Percentiles rank a stretch among this genome's conserved stretches.
Conservation (phyloP, 2,329 filamentous ascomycete species). For the Pyrenophora graminea region DNA sequence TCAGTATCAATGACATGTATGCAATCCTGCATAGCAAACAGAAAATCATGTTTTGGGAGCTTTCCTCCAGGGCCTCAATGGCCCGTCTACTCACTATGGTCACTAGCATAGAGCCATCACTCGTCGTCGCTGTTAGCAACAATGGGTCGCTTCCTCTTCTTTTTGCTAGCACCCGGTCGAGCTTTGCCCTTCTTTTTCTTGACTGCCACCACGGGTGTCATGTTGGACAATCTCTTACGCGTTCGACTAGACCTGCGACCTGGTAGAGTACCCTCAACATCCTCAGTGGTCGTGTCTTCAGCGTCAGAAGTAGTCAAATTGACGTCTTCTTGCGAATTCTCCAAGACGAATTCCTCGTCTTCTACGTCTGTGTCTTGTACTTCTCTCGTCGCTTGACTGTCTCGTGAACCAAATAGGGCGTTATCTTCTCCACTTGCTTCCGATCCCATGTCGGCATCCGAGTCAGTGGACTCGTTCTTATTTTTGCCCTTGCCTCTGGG, state of each 20-base stretch:
- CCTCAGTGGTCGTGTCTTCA: background rate
- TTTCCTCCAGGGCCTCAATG: background rate
- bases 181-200: constrained; percentile 5
- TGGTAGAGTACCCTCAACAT: background rate
- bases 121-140: constrained; percentile 20
- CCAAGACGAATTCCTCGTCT: constrained; percentile 10
- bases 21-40: background rate
- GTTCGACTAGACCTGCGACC: constrained; percentile 1
- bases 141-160: constrained; percentile 22
- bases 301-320: background rate
- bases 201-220: constrained; percentile 5
- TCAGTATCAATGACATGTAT: no score
- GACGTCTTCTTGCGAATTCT: background rate
- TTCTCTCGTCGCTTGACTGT: constrained; percentile 3
- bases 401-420: background rate
- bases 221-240: background rate
- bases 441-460: constrained; percentile 1
- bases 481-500: background rate
- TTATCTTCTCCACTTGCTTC: constrained; percentile 1
- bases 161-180: constrained; percentile 12
- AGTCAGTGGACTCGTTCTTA: constrained; percentile 2
- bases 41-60: background rate
- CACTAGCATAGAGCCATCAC: constrained; percentile 1
- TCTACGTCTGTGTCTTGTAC: constrained; percentile 19
- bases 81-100: no score